Evolutionary conservation across 768 basidiomycete genomes (phyloP).

Genomic region (Naganishia antarctica): DNA sequence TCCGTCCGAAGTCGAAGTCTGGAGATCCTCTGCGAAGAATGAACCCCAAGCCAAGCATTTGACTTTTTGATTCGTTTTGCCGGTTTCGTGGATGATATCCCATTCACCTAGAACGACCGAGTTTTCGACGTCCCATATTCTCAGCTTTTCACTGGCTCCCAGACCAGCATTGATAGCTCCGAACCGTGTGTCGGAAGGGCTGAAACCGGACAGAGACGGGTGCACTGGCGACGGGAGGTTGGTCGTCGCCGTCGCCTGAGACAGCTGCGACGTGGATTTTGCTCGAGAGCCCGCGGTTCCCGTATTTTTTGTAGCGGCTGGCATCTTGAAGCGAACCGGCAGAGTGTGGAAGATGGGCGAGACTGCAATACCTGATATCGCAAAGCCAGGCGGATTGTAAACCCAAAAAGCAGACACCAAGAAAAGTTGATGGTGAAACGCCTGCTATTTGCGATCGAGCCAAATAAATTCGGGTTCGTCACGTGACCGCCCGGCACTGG

Average conservation of each 20-base stretch:
- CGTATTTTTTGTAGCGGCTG: conserved; percentile 1
- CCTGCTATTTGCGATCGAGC: not conserved
- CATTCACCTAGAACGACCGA: conserved; percentile 41
- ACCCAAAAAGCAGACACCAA: no score
- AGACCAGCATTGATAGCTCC: conserved; percentile 41
- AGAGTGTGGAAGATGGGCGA: no score
- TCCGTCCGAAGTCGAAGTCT: not conserved
- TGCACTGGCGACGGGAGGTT: conserved; percentile 39
- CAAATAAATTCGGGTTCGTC: no score
- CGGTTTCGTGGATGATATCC: conserved; percentile 36
- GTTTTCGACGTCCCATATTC: conserved; percentile 42
- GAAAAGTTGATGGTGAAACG: not conserved
- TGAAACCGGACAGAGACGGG: conserved; percentile 41
- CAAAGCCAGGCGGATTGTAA: no score
- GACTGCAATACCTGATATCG: no score
- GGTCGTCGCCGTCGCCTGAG: conserved; percentile 31
- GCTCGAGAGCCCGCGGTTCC: conserved; percentile 31
- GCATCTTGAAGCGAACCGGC: not conserved
- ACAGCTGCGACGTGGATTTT: conserved; percentile 32
- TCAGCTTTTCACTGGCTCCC: conserved; percentile 39
- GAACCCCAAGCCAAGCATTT: conserved; percentile 17
- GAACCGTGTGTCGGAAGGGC: conserved; percentile 38
- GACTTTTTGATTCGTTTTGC: conserved; percentile 6
- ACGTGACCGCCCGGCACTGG: no score
- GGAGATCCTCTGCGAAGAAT: not conserved